These are phyloP conservation scores for Penicillium sp. DNA, from an alignment of 2,329 filamentous ascomycete genomes.

Conservation along the genomic window DNA sequence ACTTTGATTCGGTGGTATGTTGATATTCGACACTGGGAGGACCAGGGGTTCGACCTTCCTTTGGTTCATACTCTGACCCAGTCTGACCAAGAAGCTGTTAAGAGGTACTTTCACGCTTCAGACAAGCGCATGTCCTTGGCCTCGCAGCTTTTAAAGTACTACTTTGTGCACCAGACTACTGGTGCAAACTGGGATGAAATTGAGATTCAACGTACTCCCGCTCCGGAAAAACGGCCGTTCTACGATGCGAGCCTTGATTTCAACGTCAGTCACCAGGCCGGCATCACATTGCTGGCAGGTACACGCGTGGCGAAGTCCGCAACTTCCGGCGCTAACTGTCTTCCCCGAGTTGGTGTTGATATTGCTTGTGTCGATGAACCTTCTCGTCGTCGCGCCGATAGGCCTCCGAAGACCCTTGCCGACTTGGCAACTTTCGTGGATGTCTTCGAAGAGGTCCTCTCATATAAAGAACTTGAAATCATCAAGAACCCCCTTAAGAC, in stretches of 20 bases:
- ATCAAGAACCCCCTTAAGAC: slow-evolving; percentile 51
- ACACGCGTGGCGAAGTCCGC: slow-evolving; percentile 30
- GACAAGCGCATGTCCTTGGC: slow-evolving; percentile 64
- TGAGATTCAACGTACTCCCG: slow-evolving; percentile 53
- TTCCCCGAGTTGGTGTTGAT: slow-evolving; percentile 59
- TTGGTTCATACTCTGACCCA: slow-evolving; percentile 43
- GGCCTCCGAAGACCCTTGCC: slow-evolving; percentile 47
- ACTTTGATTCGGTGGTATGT: slow-evolving; percentile 47
- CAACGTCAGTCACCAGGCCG: slow-evolving; percentile 67
- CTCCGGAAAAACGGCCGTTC: slow-evolving; percentile 54
- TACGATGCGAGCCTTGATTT: slow-evolving; percentile 56
- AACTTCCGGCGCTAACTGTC: neutral
- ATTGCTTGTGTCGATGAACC: slow-evolving; percentile 63
- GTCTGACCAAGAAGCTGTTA: slow-evolving; percentile 53
- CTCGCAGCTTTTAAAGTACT: slow-evolving; percentile 63
- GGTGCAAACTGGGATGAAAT: slow-evolving; percentile 61
- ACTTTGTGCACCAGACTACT: slow-evolving; percentile 59
- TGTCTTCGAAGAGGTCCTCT: slow-evolving; percentile 63
- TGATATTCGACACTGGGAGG: slow-evolving; percentile 40
- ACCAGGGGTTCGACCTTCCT: slow-evolving; percentile 35
- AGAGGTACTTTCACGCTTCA: slow-evolving; percentile 54
- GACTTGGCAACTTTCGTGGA: slow-evolving; percentile 61
- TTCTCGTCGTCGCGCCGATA: slow-evolving; percentile 11
- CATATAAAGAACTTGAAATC: slow-evolving; percentile 54
- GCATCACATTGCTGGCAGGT: slow-evolving; percentile 62